These are phyloP conservation scores for Ambrosiella cleistominuta DNA, from an alignment of 2,329 filamentous ascomycete species.

Conservation along the genomic window DNA sequence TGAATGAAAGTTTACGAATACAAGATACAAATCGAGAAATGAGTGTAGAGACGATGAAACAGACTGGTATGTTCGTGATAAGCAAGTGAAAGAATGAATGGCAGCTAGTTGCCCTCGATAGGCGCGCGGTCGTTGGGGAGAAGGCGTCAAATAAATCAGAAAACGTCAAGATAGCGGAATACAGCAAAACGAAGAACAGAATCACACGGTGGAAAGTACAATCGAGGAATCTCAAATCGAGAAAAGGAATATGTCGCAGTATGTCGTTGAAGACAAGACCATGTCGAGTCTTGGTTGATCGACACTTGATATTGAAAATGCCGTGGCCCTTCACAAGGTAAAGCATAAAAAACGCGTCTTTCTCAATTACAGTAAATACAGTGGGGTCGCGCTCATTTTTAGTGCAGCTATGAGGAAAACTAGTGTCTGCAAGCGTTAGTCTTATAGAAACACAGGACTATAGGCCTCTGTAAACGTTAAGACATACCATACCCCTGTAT, in stretches of 20 bases:
- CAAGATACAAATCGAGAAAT: too few species aligned
- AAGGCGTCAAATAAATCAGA: constrained; percentile 1
- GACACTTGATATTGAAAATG: background rate
- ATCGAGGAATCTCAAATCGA: too few species aligned
- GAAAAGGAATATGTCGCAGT: too few species aligned
- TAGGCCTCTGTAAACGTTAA: background rate
- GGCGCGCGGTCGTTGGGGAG: constrained; percentile 5
- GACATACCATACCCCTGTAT: too few species aligned
- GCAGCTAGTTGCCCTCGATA: background rate
- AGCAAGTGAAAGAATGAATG: background rate
- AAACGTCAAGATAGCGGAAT: background rate
- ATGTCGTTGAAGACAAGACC: too few species aligned
- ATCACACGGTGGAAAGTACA: too few species aligned
- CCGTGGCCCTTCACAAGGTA: too few species aligned
- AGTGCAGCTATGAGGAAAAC: background rate
- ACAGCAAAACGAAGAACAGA: background rate
- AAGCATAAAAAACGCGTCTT: background rate
- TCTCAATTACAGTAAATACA: background rate
- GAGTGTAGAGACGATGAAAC: too few species aligned
- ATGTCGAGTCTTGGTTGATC: background rate
- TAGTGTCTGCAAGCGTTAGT: background rate
- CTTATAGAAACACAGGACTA: background rate
- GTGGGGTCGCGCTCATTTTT: background rate
- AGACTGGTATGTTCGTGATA: background rate
- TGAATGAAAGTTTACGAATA: too few species aligned